Conservation (phyloP, 176 grass and related monocot species). For the Triticum dicoccoides region DNA sequence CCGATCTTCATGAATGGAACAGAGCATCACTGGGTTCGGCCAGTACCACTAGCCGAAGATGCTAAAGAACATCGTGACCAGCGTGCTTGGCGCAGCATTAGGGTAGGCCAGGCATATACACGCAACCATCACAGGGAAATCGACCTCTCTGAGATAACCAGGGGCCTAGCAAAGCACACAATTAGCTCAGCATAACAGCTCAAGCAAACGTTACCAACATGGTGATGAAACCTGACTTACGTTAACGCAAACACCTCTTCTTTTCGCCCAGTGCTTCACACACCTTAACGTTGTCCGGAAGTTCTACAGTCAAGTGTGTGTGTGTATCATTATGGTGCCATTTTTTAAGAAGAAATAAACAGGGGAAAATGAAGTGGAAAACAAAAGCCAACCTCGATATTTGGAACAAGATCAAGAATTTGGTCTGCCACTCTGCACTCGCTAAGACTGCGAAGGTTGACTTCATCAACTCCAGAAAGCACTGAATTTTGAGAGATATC, state of each 20-base stretch:
- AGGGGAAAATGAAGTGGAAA: background rate
- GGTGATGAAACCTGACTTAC: constrained; percentile 28
- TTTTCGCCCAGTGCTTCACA: constrained; percentile 84
- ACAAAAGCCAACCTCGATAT: constrained; percentile 55
- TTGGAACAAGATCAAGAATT: constrained; percentile 85
- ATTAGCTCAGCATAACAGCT: background rate
- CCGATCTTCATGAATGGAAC: constrained; percentile 67
- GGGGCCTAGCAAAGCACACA: constrained; percentile 43
- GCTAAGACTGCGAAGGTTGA: constrained; percentile 84
- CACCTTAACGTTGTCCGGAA: constrained; percentile 78
- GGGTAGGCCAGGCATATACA: constrained; percentile 84
- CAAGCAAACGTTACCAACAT: background rate
- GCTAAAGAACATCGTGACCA: constrained; percentile 75
- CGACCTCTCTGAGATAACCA: constrained; percentile 89
- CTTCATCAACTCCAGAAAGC: constrained; percentile 81
- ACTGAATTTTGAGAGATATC: constrained; percentile 83
- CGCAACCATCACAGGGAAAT: constrained; percentile 77
- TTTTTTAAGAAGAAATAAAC: constrained; percentile 5
- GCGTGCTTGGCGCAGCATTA: constrained; percentile 79
- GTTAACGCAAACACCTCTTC: constrained; percentile 73
- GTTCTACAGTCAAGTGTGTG: constrained; percentile 40
- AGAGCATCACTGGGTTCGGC: constrained; percentile 94
- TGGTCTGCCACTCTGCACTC: constrained; percentile 85
- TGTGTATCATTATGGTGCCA: constrained; percentile 1
- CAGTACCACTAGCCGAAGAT: constrained; percentile 81